Base-by-base conservation (phyloP, 345 rosid genomes). In the Heritiera fomes region DNA sequence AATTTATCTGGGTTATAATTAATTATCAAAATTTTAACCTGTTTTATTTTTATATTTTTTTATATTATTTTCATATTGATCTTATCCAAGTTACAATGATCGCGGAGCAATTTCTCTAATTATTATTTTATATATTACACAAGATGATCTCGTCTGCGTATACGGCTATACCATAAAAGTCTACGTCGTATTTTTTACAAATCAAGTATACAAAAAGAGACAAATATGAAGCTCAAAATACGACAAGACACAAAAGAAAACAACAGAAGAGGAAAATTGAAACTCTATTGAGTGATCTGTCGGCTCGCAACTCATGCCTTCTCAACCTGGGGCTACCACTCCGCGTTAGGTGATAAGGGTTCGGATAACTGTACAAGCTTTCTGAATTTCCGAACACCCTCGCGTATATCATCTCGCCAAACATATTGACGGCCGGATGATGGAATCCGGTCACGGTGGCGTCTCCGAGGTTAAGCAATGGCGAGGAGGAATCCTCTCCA, bases 261-360 rank as follows among this genome's bases (percentile, higher is more conserved):
- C 91, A 94, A 75, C 98, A 96, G 86, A 91, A 85, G 61, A 96
- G 87, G 81, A 96, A 96, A 80, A 94, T 78, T 55, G 93, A 91
- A 64, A 96, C 81, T 87, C 97, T 92, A 84, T 89, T 87, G 38
- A 96, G 82, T 6, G 94, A 94, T 78, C 87, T 91, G 49, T 91
- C 87, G 5, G 89, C 92, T 71, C 84, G 97, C 86, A 96, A 83
- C 83, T 83, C 89, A 73, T 82, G 94, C 85, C 97, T 87, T 75
- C 98, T 89, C 78, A 85, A 45, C 87, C 97, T 88, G 11, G 88
- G 86, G 83, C 75, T 85, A 11, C 78, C 70, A 53, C 80, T 82
- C 30, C 86, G 81, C 15, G 65, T 58, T 32, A 76, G 71, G 46
- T 72, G 83, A 84, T 90, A 81, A 8, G 97, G 79, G 81, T 80